Evolutionary conservation across 768 basidiomycete genomes (phyloP).

Genomic region (Polyporus arcularius): DNA sequence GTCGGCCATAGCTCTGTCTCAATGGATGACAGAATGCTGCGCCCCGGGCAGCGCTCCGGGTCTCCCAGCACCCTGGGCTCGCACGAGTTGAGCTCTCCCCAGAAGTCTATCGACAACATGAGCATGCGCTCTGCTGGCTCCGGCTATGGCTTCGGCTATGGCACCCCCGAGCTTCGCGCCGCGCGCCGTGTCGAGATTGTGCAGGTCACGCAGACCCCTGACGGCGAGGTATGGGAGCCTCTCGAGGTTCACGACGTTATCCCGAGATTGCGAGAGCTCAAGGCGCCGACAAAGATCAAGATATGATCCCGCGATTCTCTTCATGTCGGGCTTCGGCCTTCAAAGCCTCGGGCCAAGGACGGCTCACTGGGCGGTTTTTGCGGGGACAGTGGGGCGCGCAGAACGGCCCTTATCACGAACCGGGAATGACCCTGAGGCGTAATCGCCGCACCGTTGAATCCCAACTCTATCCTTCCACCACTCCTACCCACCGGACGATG

Average conservation of each 20-base stretch:
- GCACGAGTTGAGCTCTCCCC: not conserved
- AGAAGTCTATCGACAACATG: not conserved
- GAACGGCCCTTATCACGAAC: no score
- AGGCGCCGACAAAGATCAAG: slow-evolving; percentile 14
- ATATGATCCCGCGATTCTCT: not conserved
- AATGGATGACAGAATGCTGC: slow-evolving; percentile 1
- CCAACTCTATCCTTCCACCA: not conserved
- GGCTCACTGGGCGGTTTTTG: no score
- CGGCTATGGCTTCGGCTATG: no score
- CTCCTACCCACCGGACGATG: not conserved
- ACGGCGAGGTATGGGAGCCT: slow-evolving; percentile 17
- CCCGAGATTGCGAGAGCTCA: slow-evolving; percentile 19
- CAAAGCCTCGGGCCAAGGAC: no score
- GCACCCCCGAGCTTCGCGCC: no score
- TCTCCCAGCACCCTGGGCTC: not conserved
- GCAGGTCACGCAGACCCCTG: slow-evolving; percentile 14
- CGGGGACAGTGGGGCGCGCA: no score
- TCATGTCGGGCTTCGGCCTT: no score
- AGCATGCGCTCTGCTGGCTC: not conserved
- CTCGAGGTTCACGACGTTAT: slow-evolving; percentile 20
- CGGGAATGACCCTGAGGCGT: no score
- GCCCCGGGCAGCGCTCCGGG: not conserved
- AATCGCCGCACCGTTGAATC: not conserved
- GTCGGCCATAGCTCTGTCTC: slow-evolving; percentile 10
- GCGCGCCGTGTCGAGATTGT: slow-evolving; percentile 18